Base-by-base conservation (phyloP, 2,329 filamentous ascomycete genomes). In the Claviceps sp. region DNA sequence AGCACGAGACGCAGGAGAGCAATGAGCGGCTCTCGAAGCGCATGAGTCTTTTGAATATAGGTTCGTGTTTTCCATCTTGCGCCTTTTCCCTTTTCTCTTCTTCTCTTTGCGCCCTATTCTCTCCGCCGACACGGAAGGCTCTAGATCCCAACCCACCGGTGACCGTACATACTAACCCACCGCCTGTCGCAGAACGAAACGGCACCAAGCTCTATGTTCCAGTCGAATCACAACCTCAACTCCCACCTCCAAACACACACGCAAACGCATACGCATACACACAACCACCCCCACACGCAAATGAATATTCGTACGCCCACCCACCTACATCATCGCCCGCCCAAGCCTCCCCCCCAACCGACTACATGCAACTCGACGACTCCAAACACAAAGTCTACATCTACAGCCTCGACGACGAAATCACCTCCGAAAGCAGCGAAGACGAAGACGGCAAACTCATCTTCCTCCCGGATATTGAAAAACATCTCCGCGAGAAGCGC, bases 341-440 rank as follows among this genome's bases (percentile, higher is more conserved):
- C 6, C 6, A 18, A 11, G 11, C 18, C 3, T 22, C 48, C 57
- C 45, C 52, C 58, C 47, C 57, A 55, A 71, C 79, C 56, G 84
- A 89, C 59, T 63, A 67, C 52, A 96, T 97, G 91, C 78, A 85
- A 53, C 65, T 97, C 55, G 90, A 97, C 69, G 84, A 95, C 68
- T 84, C 87, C 36, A 86, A 87, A 61, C 77, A 95, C 70, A 87
- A 85, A 63, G 81, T 96, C 54, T 96, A 93, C 74, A 89, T 98
- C 60, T 84, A 90, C 72, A 83, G 94, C 67, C 75, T 98, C 9
- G 89, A 95, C 63, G 85, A 85, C 60, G 91, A 97, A 69, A 78
- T 97, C 36, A 84, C 84, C 14, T 72, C 71, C 7, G 69, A 68
- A 54, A 67, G 58, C 58, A 67, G 59, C 58, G 64, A 67, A 13